phyloP scores from a whole-genome alignment of 768 basidiomycete species.

The Omphalotus guepiniiformis region DNA sequence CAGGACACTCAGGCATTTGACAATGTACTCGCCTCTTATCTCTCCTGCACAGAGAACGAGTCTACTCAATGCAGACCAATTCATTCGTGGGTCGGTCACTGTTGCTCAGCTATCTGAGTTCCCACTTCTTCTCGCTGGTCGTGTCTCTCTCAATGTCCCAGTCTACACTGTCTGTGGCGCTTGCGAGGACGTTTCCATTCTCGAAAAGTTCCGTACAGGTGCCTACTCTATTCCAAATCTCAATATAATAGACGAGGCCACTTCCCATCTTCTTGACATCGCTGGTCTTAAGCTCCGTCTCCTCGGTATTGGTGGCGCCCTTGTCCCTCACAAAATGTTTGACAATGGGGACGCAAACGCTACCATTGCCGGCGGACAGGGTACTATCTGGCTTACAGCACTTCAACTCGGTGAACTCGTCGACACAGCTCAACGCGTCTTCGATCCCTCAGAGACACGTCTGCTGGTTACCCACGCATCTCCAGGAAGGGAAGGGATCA shows the following conservation, averaged over 20 bases:
- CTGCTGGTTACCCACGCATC: constrained; percentile 90
- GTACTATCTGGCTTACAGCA: constrained; percentile 98
- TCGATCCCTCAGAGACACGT: constrained; percentile 90
- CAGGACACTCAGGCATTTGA: constrained; percentile 91
- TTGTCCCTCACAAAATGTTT: constrained; percentile 93
- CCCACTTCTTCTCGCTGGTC: constrained; percentile 83
- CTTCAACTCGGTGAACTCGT: constrained; percentile 97
- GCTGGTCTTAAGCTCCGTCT: constrained; percentile 92
- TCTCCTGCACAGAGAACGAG: constrained; percentile 76
- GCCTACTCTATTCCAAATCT: constrained; percentile 86
- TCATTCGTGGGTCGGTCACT: constrained; percentile 71
- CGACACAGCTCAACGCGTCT: constrained; percentile 93
- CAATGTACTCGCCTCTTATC: constrained; percentile 95
- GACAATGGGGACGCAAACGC: constrained; percentile 91
- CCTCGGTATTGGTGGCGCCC: constrained; percentile 93
- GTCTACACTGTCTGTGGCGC: constrained; percentile 98
- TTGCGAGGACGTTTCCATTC: constrained; percentile 89
- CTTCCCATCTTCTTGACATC: constrained; percentile 86
- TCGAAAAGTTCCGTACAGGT: constrained; percentile 89
- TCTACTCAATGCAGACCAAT: constrained; percentile 69
- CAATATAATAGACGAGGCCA: constrained; percentile 90
- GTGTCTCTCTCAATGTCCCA: constrained; percentile 87
- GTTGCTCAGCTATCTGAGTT: constrained; percentile 90
- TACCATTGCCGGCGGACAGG: constrained; percentile 97
- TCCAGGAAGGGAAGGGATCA: constrained; percentile 89